These are phyloP conservation scores for Naganishia antarctica DNA, from an alignment of 768 basidiomycete genomes.

Conservation along the genomic window DNA sequence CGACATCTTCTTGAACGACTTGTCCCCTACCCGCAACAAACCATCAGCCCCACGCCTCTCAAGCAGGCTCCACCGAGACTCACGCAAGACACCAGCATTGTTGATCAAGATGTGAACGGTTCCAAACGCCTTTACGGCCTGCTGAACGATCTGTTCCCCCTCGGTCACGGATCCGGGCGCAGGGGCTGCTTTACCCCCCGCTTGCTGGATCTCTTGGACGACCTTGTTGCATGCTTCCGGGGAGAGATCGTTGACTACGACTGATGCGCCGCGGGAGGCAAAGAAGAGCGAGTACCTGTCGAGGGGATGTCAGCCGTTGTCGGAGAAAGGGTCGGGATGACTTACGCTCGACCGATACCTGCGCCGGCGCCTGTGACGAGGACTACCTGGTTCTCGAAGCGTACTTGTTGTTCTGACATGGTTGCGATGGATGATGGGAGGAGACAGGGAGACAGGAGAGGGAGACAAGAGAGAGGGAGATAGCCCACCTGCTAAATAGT, in stretches of 20 bases:
- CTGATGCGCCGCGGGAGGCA: constrained; percentile 85
- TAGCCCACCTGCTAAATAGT: not conserved
- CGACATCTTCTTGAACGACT: constrained; percentile 87
- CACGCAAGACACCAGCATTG: constrained; percentile 78
- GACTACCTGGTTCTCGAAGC: constrained; percentile 81
- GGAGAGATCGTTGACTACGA: constrained; percentile 94
- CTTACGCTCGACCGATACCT: constrained; percentile 85
- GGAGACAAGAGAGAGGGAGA: not conserved
- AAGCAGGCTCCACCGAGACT: constrained; percentile 28
- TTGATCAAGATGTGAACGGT: constrained; percentile 65
- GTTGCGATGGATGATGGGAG: not conserved
- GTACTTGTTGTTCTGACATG: constrained; percentile 29
- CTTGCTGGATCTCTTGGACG: constrained; percentile 77
- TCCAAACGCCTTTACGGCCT: constrained; percentile 79
- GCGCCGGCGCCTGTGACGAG: constrained; percentile 94
- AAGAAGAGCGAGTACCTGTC: constrained; percentile 81
- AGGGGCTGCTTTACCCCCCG: constrained; percentile 79
- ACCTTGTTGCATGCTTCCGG: constrained; percentile 81
- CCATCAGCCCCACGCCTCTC: too few relatives aligned
- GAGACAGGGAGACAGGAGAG: not conserved
- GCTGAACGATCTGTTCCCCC: constrained; percentile 77
- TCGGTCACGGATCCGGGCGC: constrained; percentile 84
- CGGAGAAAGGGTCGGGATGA: constrained; percentile 28
- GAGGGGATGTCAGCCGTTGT: not conserved
- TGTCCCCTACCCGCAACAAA: constrained; percentile 50